Percentiles rank a stretch among this genome's conserved stretches.
phyloP scores from a whole-genome alignment of 768 basidiomycete species.

The Suillus americanus region DNA sequence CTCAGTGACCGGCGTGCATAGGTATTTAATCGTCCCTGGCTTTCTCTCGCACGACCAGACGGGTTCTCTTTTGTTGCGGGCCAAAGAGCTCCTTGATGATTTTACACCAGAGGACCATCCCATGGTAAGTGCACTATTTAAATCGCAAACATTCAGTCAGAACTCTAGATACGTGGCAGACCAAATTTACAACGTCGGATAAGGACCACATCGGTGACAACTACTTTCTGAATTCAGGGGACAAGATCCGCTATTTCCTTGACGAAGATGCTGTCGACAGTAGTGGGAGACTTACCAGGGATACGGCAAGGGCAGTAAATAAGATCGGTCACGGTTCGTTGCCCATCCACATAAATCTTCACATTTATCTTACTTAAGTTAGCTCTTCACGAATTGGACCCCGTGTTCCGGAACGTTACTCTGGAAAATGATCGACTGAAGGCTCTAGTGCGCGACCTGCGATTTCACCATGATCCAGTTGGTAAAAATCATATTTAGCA shows the following conservation, averaged over 20 bases:
- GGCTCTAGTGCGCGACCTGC: constrained; percentile 67
- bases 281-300: constrained; percentile 66
- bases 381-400: constrained; percentile 87
- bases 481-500: constrained; percentile 39
- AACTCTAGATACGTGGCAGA: constrained; percentile 43
- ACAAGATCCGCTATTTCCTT: constrained; percentile 95
- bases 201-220: constrained; percentile 83
- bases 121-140: constrained; percentile 46
- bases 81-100: constrained; percentile 73
- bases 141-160: not conserved
- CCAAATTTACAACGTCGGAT: constrained; percentile 82
- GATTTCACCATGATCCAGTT: constrained; percentile 77
- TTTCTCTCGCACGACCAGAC: constrained; percentile 69
- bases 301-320: constrained; percentile 82
- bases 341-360: not conserved
- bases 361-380: constrained; percentile 25
- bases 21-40: constrained; percentile 75
- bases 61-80: constrained; percentile 59
- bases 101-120: constrained; percentile 83
- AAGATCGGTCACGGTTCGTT: constrained; percentile 89
- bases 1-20: constrained; percentile 25
- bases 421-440: constrained; percentile 75
- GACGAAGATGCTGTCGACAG: constrained; percentile 82
- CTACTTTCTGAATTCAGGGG: constrained; percentile 89
- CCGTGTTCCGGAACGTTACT: constrained; percentile 75